phyloP scores from a whole-genome alignment of 495 filamentous ascomycete genomes.

The Emericellopsis terricola region DNA sequence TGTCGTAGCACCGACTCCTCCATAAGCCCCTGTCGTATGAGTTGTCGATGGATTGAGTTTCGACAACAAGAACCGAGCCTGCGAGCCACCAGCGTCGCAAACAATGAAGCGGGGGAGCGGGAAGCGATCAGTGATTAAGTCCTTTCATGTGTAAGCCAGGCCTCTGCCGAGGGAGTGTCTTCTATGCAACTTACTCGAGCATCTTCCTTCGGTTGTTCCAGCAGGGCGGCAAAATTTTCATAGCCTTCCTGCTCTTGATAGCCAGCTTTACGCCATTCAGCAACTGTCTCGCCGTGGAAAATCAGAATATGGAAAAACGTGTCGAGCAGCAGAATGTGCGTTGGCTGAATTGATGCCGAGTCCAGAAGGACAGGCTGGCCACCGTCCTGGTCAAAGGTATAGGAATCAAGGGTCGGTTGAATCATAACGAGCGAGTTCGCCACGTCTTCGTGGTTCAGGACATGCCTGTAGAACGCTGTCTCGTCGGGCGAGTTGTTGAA shows the following conservation, averaged over 20 bases:
- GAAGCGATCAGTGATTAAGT: slow-evolving; percentile 94
- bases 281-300: slow-evolving; percentile 95
- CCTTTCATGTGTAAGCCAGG: slow-evolving; percentile 30
- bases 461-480: slow-evolving; percentile 95
- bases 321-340: slow-evolving; percentile 87
- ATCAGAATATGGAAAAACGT: slow-evolving; percentile 99
- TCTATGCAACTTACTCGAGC: slow-evolving; percentile 47
- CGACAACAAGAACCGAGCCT: slow-evolving; percentile 91
- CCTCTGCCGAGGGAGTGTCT: not conserved
- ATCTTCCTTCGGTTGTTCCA: slow-evolving; percentile 96
- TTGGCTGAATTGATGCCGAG: slow-evolving; percentile 87
- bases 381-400: slow-evolving; percentile 88
- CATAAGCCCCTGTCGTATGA: slow-evolving; percentile 85
- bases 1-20: slow-evolving; percentile 65
- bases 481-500: slow-evolving; percentile 99
- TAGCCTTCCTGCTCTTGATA: slow-evolving; percentile 98
- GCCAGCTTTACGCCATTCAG: slow-evolving; percentile 94
- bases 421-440: slow-evolving; percentile 98
- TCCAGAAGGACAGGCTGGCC: slow-evolving; percentile 83
- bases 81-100: slow-evolving; percentile 93
- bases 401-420: slow-evolving; percentile 92
- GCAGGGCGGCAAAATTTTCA: slow-evolving; percentile 77
- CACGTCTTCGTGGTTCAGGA: slow-evolving; percentile 93
- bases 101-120: slow-evolving; percentile 97
- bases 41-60: slow-evolving; percentile 98